Base-by-base conservation (phyloP, 2,329 filamentous ascomycete genomes). In the Monosporascus ibericus region DNA sequence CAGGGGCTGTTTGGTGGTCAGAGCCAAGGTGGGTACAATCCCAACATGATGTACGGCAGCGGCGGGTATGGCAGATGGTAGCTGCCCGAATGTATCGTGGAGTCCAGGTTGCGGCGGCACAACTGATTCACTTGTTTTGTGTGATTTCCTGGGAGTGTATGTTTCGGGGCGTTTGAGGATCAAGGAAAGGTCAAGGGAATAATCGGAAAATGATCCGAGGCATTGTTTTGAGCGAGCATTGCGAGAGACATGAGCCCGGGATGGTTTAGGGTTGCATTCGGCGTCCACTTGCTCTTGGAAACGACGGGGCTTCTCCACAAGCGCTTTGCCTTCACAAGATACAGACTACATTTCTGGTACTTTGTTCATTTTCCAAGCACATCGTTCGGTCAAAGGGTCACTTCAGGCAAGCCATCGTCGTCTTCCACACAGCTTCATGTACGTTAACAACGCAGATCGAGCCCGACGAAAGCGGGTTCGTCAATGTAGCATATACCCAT, bases 21-120 rank as follows among this genome's bases (percentile, higher is more conserved):
- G 80, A 80, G 77, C 70, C 88, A 95, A 92, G 90, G 90, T 94
- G 91, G 90, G 87, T 96, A 95, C 84, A 91, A 88, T 70, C 82
- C 84, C 66, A 85, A 79, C 73, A 87, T 90, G 83, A 88, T 95
- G 81, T 95, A 95, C 51, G 65, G 63, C 55, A 81, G 80, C 72
- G 78, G 81, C 70, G 83, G 82, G 69, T 85, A 85, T 70, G 76
- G 78, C 67, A 79, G 86, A 68, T 91, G 87, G 86, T 90, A 65
- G 63, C 54, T 53, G 53, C 55, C 57, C 54, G 15, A 30, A 46
- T 25, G 42, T 48, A 48, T 59, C 58, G 56, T 50, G 55, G 50
- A 52, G 54, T 51, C 52, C 54, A 55, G 50, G 51, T 48, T 48
- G 56, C 49, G 56, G 57, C 49, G 59, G 59, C 58, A 50, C 55